phyloP scores from a whole-genome alignment of 495 filamentous ascomycete genomes.

The Aspergillus heteromorphus region DNA sequence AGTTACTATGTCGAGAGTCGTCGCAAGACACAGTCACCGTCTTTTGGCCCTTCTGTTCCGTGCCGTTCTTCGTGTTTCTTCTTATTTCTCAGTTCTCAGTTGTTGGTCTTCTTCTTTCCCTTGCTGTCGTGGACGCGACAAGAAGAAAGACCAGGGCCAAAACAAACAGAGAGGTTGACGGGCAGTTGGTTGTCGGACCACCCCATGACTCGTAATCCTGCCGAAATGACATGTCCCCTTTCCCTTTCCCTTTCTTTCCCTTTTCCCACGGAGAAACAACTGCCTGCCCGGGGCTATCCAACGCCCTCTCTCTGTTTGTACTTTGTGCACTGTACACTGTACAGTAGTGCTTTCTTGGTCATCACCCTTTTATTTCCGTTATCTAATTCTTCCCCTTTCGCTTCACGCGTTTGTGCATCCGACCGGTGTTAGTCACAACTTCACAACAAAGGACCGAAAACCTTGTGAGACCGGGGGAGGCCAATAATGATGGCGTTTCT shows the following conservation, averaged over 20 bases:
- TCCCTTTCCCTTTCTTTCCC: neutral
- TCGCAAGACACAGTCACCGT: neutral
- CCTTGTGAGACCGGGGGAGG: neutral
- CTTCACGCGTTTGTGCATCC: no score
- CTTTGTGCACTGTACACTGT: no score
- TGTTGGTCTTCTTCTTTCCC: no score
- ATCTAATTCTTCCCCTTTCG: no score
- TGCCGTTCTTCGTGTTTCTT: neutral
- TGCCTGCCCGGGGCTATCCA: neutral
- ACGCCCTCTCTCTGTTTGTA: neutral
- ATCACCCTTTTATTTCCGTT: no score
- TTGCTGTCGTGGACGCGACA: neutral
- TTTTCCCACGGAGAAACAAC: no score
- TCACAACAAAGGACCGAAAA: slow-evolving; percentile 6
- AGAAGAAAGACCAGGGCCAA: neutral
- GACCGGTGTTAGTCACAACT: neutral
- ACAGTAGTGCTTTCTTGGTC: no score
- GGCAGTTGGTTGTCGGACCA: neutral
- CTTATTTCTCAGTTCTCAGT: no score
- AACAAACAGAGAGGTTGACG: neutral
- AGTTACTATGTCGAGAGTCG: neutral
- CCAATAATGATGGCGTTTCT: slow-evolving; percentile 5
- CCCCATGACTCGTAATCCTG: neutral
- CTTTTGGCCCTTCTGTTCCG: neutral
- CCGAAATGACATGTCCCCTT: slow-evolving; percentile 9